A percentile compares a stretch with the other conserved stretches of the same genome.
These are phyloP conservation scores for Hylodesmum podocarpum DNA, from an alignment of 306 rosid genomes.

Conservation along the genomic window DNA sequence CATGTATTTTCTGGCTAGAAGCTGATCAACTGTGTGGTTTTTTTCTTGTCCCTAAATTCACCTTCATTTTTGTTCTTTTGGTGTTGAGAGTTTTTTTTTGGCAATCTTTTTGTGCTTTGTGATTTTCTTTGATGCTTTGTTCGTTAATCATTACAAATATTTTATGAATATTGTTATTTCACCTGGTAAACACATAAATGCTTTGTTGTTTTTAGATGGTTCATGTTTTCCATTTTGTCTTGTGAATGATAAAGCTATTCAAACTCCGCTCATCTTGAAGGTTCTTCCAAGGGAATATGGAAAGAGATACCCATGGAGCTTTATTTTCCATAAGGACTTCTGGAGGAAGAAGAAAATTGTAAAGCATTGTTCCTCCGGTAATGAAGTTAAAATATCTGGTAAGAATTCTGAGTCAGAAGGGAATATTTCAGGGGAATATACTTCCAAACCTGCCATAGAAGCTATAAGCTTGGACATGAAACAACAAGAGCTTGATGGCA, in stretches of 20 bases:
- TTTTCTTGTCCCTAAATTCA: too few relatives aligned
- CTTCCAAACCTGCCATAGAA: constrained; percentile 56
- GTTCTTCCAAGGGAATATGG: constrained; percentile 92
- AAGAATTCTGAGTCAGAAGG: constrained; percentile 30
- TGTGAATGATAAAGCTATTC: not conserved
- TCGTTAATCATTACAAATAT: too few relatives aligned
- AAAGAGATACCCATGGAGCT: constrained; percentile 70
- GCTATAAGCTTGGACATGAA: constrained; percentile 85
- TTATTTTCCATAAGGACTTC: constrained; percentile 53
- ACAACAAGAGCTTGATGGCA: constrained; percentile 91
- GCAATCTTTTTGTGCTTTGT: too few relatives aligned
- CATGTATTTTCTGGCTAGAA: too few relatives aligned
- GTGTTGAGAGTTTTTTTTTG: too few relatives aligned
- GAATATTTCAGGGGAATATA: constrained; percentile 37
- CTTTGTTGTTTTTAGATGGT: not conserved
- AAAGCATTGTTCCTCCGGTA: constrained; percentile 35
- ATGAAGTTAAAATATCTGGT: constrained; percentile 35
- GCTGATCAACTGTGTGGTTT: too few relatives aligned
- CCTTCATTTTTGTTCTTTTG: too few relatives aligned
- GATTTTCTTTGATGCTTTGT: too few relatives aligned
- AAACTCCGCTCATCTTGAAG: constrained; percentile 41
- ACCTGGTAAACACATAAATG: not conserved
- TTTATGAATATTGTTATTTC: not conserved
- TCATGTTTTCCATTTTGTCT: not conserved
- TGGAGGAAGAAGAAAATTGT: constrained; percentile 50